Evolutionary conservation across 768 basidiomycete species (phyloP).

Genomic region (Myochromella boudieri): DNA sequence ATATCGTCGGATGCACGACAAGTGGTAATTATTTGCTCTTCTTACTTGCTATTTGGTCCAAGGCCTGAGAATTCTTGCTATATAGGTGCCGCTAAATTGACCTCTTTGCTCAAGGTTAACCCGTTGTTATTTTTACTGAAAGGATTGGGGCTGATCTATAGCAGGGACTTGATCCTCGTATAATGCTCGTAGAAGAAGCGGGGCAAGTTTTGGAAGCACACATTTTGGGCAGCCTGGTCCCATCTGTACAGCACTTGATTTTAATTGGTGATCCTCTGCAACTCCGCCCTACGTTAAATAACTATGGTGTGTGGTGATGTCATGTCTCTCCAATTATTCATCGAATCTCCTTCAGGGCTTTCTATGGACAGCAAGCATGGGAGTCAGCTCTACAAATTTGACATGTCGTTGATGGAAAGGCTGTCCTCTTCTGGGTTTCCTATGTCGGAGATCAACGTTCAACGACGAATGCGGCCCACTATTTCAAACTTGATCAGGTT

Average conservation of each 20-base stretch:
- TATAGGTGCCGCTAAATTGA: constrained; percentile 69
- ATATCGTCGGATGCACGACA: constrained; percentile 78
- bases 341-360: constrained; percentile 39
- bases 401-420: constrained; percentile 77
- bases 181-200: constrained; percentile 77
- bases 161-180: constrained; percentile 57
- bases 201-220: constrained; percentile 84
- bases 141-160: constrained; percentile 1
- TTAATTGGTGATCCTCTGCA: constrained; percentile 81
- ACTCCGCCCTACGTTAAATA: constrained; percentile 66
- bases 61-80: too few species aligned
- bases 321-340: background rate
- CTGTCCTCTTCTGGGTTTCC: constrained; percentile 52
- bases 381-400: constrained; percentile 57
- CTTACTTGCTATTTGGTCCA: background rate
- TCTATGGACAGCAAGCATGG: constrained; percentile 70
- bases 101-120: constrained; percentile 53
- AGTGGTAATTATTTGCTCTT: constrained; percentile 46
- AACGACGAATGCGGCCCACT: constrained; percentile 72
- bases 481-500: constrained; percentile 66
- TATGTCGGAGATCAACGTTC: constrained; percentile 72
- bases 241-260: constrained; percentile 70
- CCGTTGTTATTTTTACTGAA: background rate
- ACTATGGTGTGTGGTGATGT: constrained; percentile 44
- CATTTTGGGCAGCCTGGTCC: constrained; percentile 61